Evolutionary conservation across 306 rosid species (phyloP), one percentile per base, ranked within the genome.

Genomic region (Rubus idaeus): DNA sequence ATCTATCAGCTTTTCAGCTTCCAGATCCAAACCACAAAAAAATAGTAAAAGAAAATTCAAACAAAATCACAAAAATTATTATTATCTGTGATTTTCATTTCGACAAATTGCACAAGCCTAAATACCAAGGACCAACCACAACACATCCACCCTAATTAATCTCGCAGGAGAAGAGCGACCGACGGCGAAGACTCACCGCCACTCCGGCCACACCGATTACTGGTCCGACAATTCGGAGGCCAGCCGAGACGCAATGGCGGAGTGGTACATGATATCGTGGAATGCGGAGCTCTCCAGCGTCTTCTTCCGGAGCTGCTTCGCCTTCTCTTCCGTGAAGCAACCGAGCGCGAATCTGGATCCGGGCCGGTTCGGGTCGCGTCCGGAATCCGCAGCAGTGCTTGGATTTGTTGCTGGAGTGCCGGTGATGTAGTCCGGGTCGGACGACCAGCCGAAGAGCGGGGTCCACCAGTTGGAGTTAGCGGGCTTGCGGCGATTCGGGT

Each of bases 231-330:
- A 49, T 73, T 91, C 90, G 21, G 88, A 84, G 1, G 94, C 94
- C 37, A 91, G 90, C 37, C 94, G 89, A n/a, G 93, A 89, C 3
- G 96, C 96, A 44, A 91, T 91, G 0, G 92, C 88, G 18, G 93
- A 91, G 81, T 91, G 93, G 81, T 91, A 91, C 96, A 91, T 91
- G 17, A 84, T 70, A 52, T 91, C 96, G 55, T 91, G 96, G 70
- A 89, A 91, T n/a, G 89, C 76, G 50, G 90, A 85, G 81, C 77
- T 86, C 81, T 87, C 96, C 47, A 42, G 2, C 12, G 86, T 91
- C 85, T 89, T 89, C 87, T 46, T 84, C 65, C 96, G 82, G 17
- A 91, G 92, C 40, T 87, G 68, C 57, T 73, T 91, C 20, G 96
- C 96, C 86, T 91, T 91, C 51, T 87, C 93, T 47, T 87, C 93